phyloP scores from a whole-genome alignment of 768 basidiomycete species.

The Tulasnella sp. region DNA sequence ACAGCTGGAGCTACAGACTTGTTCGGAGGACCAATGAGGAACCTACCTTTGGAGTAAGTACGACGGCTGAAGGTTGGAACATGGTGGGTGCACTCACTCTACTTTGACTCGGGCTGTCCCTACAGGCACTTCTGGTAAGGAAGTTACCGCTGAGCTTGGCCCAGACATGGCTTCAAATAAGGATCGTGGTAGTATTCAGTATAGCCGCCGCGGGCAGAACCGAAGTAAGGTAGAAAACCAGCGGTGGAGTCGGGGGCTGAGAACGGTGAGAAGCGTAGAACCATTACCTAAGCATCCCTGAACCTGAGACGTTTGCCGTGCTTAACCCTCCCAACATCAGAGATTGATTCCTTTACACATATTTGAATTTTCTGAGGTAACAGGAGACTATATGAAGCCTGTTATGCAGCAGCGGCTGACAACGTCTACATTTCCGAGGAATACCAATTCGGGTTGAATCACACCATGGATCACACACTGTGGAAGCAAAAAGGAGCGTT shows the following conservation, averaged over 20 bases:
- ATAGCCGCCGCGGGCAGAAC: neutral
- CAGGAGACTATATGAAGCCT: too few relatives aligned
- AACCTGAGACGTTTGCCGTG: too few relatives aligned
- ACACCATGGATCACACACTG: too few relatives aligned
- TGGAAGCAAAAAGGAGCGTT: neutral
- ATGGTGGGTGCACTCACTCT: slow-evolving; percentile 1
- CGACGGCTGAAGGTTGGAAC: neutral
- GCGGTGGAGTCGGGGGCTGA: neutral
- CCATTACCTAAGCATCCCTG: too few relatives aligned
- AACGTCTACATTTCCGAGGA: too few relatives aligned
- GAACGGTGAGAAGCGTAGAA: too few relatives aligned
- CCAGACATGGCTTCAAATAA: neutral
- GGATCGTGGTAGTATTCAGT: neutral
- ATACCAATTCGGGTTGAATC: neutral
- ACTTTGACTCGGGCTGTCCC: slow-evolving; percentile 18
- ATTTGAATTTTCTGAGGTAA: too few relatives aligned
- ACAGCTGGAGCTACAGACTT: neutral
- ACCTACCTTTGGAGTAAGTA: neutral
- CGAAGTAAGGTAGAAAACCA: neutral
- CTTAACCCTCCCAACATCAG: too few relatives aligned
- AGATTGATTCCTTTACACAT: too few relatives aligned
- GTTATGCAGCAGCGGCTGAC: too few relatives aligned
- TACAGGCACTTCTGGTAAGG: neutral
- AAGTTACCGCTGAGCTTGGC: neutral
- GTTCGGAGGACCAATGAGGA: slow-evolving; percentile 38